Base-by-base conservation (phyloP, 208 protist species). In the Trypanosoma avium region DNA sequence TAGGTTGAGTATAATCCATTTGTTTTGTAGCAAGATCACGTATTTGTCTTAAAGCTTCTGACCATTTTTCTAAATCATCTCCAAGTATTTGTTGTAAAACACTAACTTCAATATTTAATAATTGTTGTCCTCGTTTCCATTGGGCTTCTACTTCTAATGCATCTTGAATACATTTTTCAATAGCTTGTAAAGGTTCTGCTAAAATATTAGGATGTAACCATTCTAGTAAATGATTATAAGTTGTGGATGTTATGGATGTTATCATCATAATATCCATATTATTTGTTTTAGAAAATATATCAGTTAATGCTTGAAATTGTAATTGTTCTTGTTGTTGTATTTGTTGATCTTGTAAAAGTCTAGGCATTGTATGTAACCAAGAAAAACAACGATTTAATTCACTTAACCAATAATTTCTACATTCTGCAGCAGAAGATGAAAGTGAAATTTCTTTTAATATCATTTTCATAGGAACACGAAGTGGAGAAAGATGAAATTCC, bases 1-100 rank as follows among this genome's bases (percentile, higher is more conserved):
- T 90, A 4, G 90, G 90, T 76, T 91, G 85, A 30, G 90, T 96
- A 73, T 83, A 87, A 71, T 96, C 86, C 84, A 96, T 93, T 30
- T 88, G 79, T 54, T 71, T 73, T 3, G 55, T 66, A 4, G 83
- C 88, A 21, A 96, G 68, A 24, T 75, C 72, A 30, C 82, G 79
- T 70, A 93, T 89, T 36, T 86, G 70, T 10, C 73, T 59, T 49
- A 96, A 62, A 10, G 79, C 84, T 19, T 70, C 66, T 40, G 67
- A 78, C 90, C 90, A 96, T 47, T 79, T 81, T 27, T 67, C 72
- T 32, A 96, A 73, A 64, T 93, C 84, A 43, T 75, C 68, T 12
- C 86, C 90, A 27, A 93, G 84, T 46, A 81, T 75, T 62, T 92
- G 87, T 70, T 96, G 86, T 72, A 93, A 81, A 10, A 91, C 60